phyloP scores from a whole-genome alignment of 2,329 filamentous ascomycete species.

The Allantophomopsis lycopodina region DNA sequence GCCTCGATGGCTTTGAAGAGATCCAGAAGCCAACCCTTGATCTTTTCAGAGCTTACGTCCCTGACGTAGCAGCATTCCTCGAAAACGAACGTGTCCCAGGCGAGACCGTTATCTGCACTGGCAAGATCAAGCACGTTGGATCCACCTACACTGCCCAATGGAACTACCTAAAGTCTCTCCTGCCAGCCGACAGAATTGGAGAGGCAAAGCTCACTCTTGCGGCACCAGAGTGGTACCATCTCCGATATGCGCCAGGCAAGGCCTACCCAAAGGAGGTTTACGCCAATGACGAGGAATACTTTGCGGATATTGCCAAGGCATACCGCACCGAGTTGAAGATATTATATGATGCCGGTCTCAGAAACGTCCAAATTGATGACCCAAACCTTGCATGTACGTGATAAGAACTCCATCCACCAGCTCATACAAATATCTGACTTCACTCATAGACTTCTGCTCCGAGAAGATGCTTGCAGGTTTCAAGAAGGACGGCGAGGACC shows the following conservation, averaged over 20 bases:
- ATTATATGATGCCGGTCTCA: conserved; percentile 37
- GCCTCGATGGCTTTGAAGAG: conserved; percentile 14
- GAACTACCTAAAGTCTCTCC: conserved; percentile 42
- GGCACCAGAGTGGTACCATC: conserved; percentile 57
- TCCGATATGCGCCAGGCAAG: conserved; percentile 39
- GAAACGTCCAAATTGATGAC: conserved; percentile 41
- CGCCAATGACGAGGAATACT: conserved; percentile 36
- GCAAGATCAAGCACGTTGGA: conserved; percentile 30
- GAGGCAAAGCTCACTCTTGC: conserved; percentile 59
- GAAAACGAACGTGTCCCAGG: conserved; percentile 30
- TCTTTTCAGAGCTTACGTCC: conserved; percentile 23
- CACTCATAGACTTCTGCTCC: conserved; percentile 52
- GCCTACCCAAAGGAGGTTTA: conserved; percentile 39
- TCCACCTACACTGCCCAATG: conserved; percentile 27
- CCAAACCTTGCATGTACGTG: conserved; percentile 49
- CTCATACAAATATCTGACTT: background rate
- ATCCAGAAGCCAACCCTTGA: conserved; percentile 20
- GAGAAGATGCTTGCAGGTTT: conserved; percentile 59
- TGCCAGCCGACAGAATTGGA: conserved; percentile 47
- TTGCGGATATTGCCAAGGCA: conserved; percentile 36
- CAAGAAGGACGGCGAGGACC: conserved; percentile 39
- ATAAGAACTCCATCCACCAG: background rate
- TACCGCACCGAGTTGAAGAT: conserved; percentile 37
- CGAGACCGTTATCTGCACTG: conserved; percentile 29
- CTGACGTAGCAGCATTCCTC: conserved; percentile 27